These are phyloP conservation scores for Trichophyton verrucosum DNA, from an alignment of 2,329 filamentous ascomycete species.

Conservation along the genomic window DNA sequence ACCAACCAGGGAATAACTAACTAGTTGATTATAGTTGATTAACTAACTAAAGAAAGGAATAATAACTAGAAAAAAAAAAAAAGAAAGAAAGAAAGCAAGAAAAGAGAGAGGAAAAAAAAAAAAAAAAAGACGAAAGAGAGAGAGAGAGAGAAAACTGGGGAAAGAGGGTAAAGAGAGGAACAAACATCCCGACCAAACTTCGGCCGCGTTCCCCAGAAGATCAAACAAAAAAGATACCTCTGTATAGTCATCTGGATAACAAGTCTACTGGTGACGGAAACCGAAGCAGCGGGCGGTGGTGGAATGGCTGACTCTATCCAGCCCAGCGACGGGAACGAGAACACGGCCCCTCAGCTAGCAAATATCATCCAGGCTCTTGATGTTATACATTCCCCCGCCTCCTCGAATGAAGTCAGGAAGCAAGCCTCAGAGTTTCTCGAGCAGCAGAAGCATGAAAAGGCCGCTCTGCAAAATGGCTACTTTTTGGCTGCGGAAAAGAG, in stretches of 20 bases:
- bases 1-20: no score
- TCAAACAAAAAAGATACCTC: not conserved
- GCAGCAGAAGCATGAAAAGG: constrained; percentile 61
- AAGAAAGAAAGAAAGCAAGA: not conserved
- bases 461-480: constrained; percentile 77
- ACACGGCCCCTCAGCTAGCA: constrained; percentile 5
- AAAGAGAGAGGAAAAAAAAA: not conserved
- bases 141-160: no score
- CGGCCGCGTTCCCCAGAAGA: not conserved
- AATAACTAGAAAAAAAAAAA: no score
- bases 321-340: not conserved
- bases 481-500: constrained; percentile 61
- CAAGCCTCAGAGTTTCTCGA: constrained; percentile 81
- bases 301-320: not conserved
- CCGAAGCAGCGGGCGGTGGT: not conserved
- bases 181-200: not conserved
- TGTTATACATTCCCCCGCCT: constrained; percentile 71
- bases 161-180: no score
- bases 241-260: not conserved
- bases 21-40: not conserved
- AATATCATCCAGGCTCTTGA: constrained; percentile 72
- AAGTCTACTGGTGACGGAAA: not conserved
- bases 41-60: no score
- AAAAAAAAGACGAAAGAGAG: not conserved
- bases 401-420: constrained; percentile 66